A percentile compares a stretch with the other conserved stretches of the same genome.
Conservation (phyloP, 345 rosid genomes). For the Brassica cretica region DNA sequence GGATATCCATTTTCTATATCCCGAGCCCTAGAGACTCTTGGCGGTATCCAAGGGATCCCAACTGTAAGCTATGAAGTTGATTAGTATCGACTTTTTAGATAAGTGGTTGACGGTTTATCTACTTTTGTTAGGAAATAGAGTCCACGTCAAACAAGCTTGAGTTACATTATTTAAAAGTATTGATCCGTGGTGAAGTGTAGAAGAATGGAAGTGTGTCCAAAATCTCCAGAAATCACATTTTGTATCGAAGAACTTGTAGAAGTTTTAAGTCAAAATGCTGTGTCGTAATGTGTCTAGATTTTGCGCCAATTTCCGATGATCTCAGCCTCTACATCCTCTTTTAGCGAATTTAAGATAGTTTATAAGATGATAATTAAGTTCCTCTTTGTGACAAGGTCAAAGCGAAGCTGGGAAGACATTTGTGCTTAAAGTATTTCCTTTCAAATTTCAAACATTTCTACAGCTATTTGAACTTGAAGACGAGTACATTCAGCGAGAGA, state of each 20-base stretch:
- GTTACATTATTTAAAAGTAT: slow-evolving; percentile 39
- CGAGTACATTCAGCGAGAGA: slow-evolving; percentile 86
- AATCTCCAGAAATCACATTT: background rate
- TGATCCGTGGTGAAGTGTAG: background rate
- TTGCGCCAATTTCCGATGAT: background rate
- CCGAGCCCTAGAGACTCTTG: slow-evolving; percentile 79
- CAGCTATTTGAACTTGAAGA: slow-evolving; percentile 86
- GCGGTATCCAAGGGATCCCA: slow-evolving; percentile 70
- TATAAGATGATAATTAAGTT: background rate
- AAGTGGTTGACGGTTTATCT: no score
- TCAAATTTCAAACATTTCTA: slow-evolving; percentile 68
- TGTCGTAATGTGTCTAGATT: no score
- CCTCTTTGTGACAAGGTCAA: slow-evolving; percentile 46
- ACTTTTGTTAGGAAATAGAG: slow-evolving; percentile 33
- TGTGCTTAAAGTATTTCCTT: slow-evolving; percentile 72
- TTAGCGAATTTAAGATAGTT: background rate
- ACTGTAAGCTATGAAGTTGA: slow-evolving; percentile 39
- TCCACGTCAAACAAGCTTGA: slow-evolving; percentile 61
- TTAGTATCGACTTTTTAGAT: background rate
- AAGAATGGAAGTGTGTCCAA: slow-evolving; percentile 10
- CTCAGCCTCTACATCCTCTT: background rate
- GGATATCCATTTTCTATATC: slow-evolving; percentile 78
- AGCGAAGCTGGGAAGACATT: slow-evolving; percentile 72
- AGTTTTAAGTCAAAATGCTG: background rate
- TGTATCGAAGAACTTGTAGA: background rate